A percentile compares a stretch with the other conserved stretches of the same genome.
These are phyloP conservation scores for Aaosphaeria arxii DNA, from an alignment of 2,329 filamentous ascomycete species.

Conservation along the genomic window DNA sequence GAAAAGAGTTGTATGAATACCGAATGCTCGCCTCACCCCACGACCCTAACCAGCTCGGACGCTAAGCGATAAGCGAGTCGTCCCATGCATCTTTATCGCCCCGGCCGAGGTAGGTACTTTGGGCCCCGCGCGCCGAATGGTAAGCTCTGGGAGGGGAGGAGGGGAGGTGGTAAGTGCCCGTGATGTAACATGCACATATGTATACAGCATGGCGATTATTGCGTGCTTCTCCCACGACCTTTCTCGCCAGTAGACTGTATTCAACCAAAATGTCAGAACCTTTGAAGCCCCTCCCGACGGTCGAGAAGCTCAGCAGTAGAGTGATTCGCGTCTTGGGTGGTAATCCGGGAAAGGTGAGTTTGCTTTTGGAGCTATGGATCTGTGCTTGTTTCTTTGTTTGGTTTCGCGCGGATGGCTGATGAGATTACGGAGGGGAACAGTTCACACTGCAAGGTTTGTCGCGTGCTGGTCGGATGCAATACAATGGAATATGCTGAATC, in stretches of 20 bases:
- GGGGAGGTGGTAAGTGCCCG: too few relatives aligned
- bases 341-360: slow-evolving; percentile 76
- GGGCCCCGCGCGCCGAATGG: too few relatives aligned
- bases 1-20: too few relatives aligned
- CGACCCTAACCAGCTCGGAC: too few relatives aligned
- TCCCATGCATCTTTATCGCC: too few relatives aligned
- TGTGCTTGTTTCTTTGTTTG: neutral
- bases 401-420: neutral
- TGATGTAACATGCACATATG: too few relatives aligned
- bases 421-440: slow-evolving; percentile 30
- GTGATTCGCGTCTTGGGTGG: slow-evolving; percentile 84
- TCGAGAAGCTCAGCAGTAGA: slow-evolving; percentile 73
- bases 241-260: slow-evolving; percentile 12
- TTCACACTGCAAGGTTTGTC: slow-evolving; percentile 60
- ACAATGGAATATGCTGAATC: too few relatives aligned
- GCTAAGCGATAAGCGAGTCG: too few relatives aligned
- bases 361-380: neutral
- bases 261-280: slow-evolving; percentile 55
- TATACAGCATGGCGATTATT: slow-evolving; percentile 12
- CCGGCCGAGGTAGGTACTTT: too few relatives aligned
- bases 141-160: too few relatives aligned
- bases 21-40: too few relatives aligned
- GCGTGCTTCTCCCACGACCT: slow-evolving; percentile 12
- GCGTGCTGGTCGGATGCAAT: slow-evolving; percentile 5
- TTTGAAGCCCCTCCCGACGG: slow-evolving; percentile 64